A percentile compares a stretch with the other conserved stretches of the same genome.
These are phyloP conservation scores for Venturia pyrina DNA, from an alignment of 2,329 filamentous ascomycete species.

Conservation along the genomic window DNA sequence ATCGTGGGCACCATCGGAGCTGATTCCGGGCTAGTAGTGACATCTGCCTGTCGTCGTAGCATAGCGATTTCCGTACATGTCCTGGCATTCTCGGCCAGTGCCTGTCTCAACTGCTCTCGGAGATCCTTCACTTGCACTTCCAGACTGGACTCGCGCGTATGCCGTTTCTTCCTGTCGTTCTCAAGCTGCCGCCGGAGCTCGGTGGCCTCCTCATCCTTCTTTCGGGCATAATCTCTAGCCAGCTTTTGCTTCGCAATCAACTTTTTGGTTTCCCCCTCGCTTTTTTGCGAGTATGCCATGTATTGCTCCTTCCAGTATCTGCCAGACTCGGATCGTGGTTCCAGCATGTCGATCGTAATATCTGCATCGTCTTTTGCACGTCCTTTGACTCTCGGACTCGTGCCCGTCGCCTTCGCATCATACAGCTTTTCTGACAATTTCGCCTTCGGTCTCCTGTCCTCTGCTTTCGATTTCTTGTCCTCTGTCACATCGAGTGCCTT, in stretches of 20 bases:
- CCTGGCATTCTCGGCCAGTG: constrained; percentile 8
- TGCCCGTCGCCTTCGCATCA: constrained; percentile 31
- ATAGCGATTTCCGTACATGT: constrained; percentile 9
- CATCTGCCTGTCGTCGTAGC: background rate
- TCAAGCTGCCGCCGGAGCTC: constrained; percentile 55
- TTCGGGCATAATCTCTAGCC: constrained; percentile 67
- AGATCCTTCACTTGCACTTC: constrained; percentile 45
- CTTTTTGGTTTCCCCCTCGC: constrained; percentile 64
- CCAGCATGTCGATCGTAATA: constrained; percentile 59
- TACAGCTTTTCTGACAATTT: constrained; percentile 35
- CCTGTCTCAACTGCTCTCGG: constrained; percentile 24
- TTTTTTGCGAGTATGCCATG: constrained; percentile 61
- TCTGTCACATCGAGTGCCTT: constrained; percentile 19
- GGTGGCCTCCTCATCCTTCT: constrained; percentile 63
- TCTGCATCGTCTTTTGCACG: constrained; percentile 43
- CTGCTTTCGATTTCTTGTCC: constrained; percentile 14
- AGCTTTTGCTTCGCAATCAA: constrained; percentile 70
- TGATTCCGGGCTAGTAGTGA: background rate
- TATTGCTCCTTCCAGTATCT: constrained; percentile 75
- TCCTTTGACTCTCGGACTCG: constrained; percentile 20
- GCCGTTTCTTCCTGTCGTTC: constrained; percentile 57
- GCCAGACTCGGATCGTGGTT: constrained; percentile 65
- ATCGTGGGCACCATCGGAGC: background rate
- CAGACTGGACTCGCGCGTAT: constrained; percentile 54
- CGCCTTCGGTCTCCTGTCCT: constrained; percentile 15